These are phyloP conservation scores for Xylaria flabelliformis DNA, from an alignment of 495 filamentous ascomycete species.

Conservation along the genomic window DNA sequence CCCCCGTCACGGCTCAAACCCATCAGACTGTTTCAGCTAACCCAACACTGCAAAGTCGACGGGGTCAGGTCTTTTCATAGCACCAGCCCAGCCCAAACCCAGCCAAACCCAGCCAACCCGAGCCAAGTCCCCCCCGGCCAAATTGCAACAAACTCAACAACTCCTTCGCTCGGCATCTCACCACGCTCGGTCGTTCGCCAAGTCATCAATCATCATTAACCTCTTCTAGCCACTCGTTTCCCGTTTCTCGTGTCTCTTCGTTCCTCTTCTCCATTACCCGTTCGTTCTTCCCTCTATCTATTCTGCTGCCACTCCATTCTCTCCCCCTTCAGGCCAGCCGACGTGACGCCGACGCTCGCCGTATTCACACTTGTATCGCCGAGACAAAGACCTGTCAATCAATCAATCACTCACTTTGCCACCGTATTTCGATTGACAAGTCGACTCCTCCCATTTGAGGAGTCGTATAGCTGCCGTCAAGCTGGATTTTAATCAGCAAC, in stretches of 20 bases:
- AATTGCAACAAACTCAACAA: conserved; percentile 9
- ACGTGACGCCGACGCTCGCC: not conserved
- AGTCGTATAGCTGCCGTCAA: conserved; percentile 35
- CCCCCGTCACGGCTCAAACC: conserved; percentile 41
- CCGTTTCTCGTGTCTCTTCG: not conserved
- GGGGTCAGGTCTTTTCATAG: conserved; percentile 27
- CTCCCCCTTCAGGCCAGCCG: conserved; percentile 5
- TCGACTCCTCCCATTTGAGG: conserved; percentile 39
- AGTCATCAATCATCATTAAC: conserved; percentile 7
- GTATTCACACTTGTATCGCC: not conserved
- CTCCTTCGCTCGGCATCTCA: conserved; percentile 24
- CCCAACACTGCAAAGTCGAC: conserved; percentile 40
- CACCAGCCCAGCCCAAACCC: not conserved
- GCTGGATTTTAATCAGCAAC: conserved; percentile 41
- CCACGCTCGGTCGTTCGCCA: conserved; percentile 22
- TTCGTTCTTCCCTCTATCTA: not conserved
- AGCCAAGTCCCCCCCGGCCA: conserved; percentile 16
- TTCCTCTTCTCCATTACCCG: conserved; percentile 5
- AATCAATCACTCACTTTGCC: not conserved
- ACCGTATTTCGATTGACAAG: conserved; percentile 22
- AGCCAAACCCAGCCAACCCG: not conserved
- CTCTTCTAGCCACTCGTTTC: conserved; percentile 22
- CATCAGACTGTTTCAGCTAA: conserved; percentile 54
- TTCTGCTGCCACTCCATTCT: not conserved
- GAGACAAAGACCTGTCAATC: conserved; percentile 5